Percentiles rank a stretch among this genome's conserved stretches.
Conservation (phyloP, 2,329 filamentous ascomycete species). For the Coniochaeta sp. region DNA sequence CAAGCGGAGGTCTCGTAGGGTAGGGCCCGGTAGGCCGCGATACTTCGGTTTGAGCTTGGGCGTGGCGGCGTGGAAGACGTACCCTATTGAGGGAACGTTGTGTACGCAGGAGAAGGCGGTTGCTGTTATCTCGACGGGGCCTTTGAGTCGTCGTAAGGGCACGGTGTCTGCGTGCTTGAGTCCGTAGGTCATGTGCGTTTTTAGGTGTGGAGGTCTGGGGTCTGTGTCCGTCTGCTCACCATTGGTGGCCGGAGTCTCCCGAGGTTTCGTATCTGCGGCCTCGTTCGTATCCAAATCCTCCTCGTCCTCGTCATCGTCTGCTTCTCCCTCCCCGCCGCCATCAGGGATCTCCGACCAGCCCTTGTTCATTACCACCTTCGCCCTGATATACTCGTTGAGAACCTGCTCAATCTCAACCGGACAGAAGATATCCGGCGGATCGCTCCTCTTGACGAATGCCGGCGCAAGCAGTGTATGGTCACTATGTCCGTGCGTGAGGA, state of each 20-base stretch:
- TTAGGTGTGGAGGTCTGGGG: constrained; percentile 5
- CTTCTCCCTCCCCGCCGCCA: constrained; percentile 9
- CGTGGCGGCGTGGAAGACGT: constrained; percentile 34
- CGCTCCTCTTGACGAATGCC: constrained; percentile 34
- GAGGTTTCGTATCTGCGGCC: not conserved
- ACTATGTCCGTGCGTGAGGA: constrained; percentile 41
- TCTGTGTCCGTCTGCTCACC: constrained; percentile 18
- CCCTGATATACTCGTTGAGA: constrained; percentile 31
- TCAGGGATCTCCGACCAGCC: constrained; percentile 26
- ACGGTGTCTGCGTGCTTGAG: constrained; percentile 27
- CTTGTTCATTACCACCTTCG: constrained; percentile 33
- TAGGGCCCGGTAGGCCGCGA: constrained; percentile 23
- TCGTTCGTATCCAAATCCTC: not conserved
- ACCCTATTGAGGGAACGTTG: constrained; percentile 39
- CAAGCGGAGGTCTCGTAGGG: constrained; percentile 29
- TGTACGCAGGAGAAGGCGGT: constrained; percentile 38
- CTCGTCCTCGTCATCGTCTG: constrained; percentile 12
- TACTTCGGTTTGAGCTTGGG: constrained; percentile 32
- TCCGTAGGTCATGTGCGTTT: constrained; percentile 32
- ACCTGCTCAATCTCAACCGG: constrained; percentile 30
- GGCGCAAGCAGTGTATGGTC: constrained; percentile 37
- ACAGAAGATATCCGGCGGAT: constrained; percentile 39
- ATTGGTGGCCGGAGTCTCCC: too few species aligned
- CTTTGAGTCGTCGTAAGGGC: constrained; percentile 25
- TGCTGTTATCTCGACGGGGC: constrained; percentile 23